These are phyloP conservation scores for Oryza punctata DNA, from an alignment of 176 grass and related monocot genomes.

Conservation along the genomic window DNA sequence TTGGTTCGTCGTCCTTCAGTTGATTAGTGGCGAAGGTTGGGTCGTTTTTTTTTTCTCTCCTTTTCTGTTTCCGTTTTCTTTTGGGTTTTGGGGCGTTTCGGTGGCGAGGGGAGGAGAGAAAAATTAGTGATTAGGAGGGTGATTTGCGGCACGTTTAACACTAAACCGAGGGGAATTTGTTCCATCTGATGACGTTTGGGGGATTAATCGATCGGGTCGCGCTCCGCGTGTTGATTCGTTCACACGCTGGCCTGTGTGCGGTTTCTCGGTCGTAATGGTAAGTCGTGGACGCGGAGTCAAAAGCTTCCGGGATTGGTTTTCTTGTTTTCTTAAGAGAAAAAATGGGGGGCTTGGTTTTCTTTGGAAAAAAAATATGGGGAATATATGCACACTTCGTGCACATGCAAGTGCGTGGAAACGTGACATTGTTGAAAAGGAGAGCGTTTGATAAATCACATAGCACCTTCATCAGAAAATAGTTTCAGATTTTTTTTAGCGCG, in stretches of 20 bases:
- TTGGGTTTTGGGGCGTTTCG: too few species aligned
- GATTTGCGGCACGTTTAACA: conserved; percentile 35
- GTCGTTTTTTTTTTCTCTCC: neutral
- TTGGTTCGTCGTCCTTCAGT: neutral
- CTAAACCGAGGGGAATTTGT: conserved; percentile 32
- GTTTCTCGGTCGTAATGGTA: neutral
- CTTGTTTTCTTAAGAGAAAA: too few species aligned
- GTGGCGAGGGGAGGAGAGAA: too few species aligned
- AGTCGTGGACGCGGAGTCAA: neutral
- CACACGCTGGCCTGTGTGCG: conserved; percentile 5
- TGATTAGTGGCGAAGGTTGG: neutral
- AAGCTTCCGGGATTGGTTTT: too few species aligned
- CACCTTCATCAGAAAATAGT: too few species aligned
- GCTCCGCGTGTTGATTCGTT: conserved; percentile 15
- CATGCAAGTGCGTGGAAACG: neutral
- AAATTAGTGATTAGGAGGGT: neutral
- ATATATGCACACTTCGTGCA: too few species aligned
- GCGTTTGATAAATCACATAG: neutral
- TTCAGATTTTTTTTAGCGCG: too few species aligned
- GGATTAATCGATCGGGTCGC: neutral
- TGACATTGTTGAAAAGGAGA: neutral
- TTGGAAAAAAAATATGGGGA: too few species aligned
- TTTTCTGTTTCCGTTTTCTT: neutral
- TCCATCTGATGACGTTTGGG: neutral
- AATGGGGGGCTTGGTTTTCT: too few species aligned